Percentiles rank a stretch among this genome's conserved stretches.
These are phyloP conservation scores for Cylindrodendrum hubeiense DNA, from an alignment of 2,329 filamentous ascomycete genomes.

Conservation along the genomic window DNA sequence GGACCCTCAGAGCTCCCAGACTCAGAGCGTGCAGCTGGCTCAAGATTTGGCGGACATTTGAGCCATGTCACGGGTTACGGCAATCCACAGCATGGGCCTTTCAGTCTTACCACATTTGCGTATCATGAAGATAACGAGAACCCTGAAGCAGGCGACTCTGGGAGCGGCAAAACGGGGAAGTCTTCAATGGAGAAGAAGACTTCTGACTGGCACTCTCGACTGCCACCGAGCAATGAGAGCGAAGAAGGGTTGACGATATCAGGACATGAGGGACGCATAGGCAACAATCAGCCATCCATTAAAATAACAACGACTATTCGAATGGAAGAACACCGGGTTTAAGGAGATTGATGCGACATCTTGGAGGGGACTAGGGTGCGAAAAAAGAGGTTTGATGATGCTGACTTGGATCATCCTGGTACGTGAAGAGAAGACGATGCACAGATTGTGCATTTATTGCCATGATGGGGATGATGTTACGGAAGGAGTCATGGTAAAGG, in stretches of 20 bases:
- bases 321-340: background rate
- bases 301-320: background rate
- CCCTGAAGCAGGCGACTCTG: constrained; percentile 35
- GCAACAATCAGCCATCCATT: background rate
- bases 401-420: background rate
- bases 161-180: constrained; percentile 28
- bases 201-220: constrained; percentile 31
- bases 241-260: constrained; percentile 35
- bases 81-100: constrained; percentile 37
- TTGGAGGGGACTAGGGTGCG: background rate
- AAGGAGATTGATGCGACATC: background rate
- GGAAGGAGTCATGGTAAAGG: too few relatives aligned
- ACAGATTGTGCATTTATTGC: background rate
- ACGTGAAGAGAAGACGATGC: background rate
- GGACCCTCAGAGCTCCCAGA: constrained; percentile 35
- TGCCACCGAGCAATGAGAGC: constrained; percentile 28
- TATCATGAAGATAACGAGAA: constrained; percentile 37
- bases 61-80: constrained; percentile 23
- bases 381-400: background rate
- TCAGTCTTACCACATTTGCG: constrained; percentile 46
- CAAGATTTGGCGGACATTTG: constrained; percentile 10
- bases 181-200: constrained; percentile 27
- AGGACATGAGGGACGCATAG: background rate
- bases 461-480: background rate
- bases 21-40: constrained; percentile 27